Evolutionary conservation across 768 basidiomycete species (phyloP).

Genomic region (Fomitopsis serialis): DNA sequence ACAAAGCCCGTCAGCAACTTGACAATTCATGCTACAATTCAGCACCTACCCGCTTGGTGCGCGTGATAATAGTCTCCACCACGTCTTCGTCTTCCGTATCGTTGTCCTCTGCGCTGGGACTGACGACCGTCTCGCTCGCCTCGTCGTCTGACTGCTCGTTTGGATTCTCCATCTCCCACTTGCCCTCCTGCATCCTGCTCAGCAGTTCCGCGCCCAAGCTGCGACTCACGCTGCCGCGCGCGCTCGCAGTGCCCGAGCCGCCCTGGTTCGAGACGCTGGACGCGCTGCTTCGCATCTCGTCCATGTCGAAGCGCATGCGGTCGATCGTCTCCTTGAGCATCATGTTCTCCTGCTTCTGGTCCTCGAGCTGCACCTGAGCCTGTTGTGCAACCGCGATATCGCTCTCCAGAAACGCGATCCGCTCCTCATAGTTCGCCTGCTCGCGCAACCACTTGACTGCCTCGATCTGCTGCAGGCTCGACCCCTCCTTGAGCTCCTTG

Average conservation of each 20-base stretch:
- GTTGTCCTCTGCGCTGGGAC: conserved; percentile 35
- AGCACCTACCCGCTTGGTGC: conserved; percentile 61
- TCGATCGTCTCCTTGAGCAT: conserved; percentile 95
- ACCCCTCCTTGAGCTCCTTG: conserved; percentile 54
- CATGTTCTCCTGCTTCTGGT: conserved; percentile 93
- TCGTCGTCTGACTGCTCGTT: conserved; percentile 33
- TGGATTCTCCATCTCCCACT: conserved; percentile 30
- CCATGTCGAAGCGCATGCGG: conserved; percentile 89
- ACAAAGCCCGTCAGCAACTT: not conserved
- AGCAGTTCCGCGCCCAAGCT: conserved; percentile 70
- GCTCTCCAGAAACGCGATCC: conserved; percentile 60
- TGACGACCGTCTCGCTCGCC: conserved; percentile 25
- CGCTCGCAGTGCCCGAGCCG: conserved; percentile 42
- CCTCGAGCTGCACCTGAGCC: conserved; percentile 72
- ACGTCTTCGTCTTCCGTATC: conserved; percentile 70
- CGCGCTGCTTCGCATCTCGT: conserved; percentile 68
- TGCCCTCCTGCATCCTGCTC: conserved; percentile 50
- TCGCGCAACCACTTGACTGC: conserved; percentile 60
- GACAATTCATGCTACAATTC: too few species aligned
- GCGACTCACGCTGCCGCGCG: conserved; percentile 57
- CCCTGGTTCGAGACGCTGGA: conserved; percentile 28
- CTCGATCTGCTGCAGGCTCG: conserved; percentile 61
- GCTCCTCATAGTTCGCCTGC: conserved; percentile 66
- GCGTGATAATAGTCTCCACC: conserved; percentile 84
- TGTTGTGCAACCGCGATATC: conserved; percentile 69